These are phyloP conservation scores for Boletus vermiculosoides DNA, from an alignment of 768 basidiomycete species.

Conservation along the genomic window DNA sequence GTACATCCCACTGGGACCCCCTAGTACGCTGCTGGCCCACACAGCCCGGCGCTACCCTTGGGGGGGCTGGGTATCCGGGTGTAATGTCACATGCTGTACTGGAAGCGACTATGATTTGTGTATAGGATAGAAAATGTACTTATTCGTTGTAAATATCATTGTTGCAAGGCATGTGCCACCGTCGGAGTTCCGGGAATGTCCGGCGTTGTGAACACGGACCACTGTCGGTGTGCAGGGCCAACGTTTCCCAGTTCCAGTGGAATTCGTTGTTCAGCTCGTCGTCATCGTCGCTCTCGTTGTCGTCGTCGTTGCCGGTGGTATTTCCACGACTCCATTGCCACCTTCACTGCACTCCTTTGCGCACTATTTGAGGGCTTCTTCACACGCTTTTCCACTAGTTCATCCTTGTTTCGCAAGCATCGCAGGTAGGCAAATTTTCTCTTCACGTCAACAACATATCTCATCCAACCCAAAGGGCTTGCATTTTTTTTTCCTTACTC, in stretches of 20 bases:
- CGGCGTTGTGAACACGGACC: conserved; percentile 19
- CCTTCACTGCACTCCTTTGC: conserved; percentile 12
- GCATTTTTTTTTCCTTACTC: background rate
- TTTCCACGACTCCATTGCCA: conserved; percentile 8
- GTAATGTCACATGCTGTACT: background rate
- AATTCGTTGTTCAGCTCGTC: conserved; percentile 13
- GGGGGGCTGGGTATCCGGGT: background rate
- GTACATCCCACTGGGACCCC: background rate
- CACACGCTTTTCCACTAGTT: conserved; percentile 27
- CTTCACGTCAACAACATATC: conserved; percentile 10
- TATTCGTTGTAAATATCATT: background rate
- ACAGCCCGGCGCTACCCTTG: background rate
- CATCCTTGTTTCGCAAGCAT: conserved; percentile 30
- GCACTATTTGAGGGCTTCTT: conserved; percentile 20
- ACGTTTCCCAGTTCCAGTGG: conserved; percentile 20
- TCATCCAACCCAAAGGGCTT: background rate
- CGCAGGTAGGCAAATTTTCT: conserved; percentile 32
- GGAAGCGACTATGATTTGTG: background rate
- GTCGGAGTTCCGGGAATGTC: conserved; percentile 33
- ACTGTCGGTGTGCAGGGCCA: conserved; percentile 6
- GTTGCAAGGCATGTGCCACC: conserved; percentile 12
- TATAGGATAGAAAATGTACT: background rate
- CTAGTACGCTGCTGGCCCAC: background rate
- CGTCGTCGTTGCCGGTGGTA: conserved; percentile 8
- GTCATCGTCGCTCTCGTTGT: conserved; percentile 4